Conservation (phyloP, 495 filamentous ascomycete genomes). For the Halenospora varia region DNA sequence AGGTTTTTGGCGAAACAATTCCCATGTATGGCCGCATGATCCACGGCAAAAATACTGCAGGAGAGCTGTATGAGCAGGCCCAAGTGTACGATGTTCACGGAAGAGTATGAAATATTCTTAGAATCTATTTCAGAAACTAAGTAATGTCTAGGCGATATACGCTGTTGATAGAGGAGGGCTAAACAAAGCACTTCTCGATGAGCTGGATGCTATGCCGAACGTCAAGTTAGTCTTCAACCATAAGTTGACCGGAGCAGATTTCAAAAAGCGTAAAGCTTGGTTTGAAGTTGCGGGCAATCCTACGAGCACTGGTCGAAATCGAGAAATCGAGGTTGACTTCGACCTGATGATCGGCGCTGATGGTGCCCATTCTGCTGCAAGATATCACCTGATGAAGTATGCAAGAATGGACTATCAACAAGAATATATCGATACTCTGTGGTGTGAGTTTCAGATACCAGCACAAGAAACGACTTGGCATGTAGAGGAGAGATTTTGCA, state of each 20-base stretch:
- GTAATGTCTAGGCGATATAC: slow-evolving; percentile 37
- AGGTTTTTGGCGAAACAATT: slow-evolving; percentile 71
- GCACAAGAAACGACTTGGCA: slow-evolving; percentile 33
- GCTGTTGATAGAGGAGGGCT: slow-evolving; percentile 71
- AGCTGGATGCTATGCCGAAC: slow-evolving; percentile 75
- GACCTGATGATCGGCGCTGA: slow-evolving; percentile 96
- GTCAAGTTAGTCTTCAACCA: slow-evolving; percentile 89
- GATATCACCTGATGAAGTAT: slow-evolving; percentile 94
- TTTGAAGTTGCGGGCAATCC: slow-evolving; percentile 53
- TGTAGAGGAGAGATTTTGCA: slow-evolving; percentile 57
- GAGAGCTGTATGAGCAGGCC: slow-evolving; percentile 66
- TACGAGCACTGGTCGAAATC: slow-evolving; percentile 12
- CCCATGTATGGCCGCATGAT: slow-evolving; percentile 99
- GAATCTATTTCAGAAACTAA: slow-evolving; percentile 3
- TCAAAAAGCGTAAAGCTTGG: slow-evolving; percentile 75
- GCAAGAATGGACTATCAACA: slow-evolving; percentile 86
- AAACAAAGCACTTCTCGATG: slow-evolving; percentile 83
- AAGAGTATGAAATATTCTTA: slow-evolving; percentile 45
- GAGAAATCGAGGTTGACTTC: slow-evolving; percentile 65
- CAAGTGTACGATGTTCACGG: slow-evolving; percentile 92
- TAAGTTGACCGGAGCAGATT: slow-evolving; percentile 84
- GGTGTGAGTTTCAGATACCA: slow-evolving; percentile 92
- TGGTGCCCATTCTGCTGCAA: slow-evolving; percentile 84
- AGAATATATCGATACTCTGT: slow-evolving; percentile 92
- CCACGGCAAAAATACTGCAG: slow-evolving; percentile 63